Evolutionary conservation across 768 basidiomycete species (phyloP).

Genomic region (Neoboletus subvelutipes): DNA sequence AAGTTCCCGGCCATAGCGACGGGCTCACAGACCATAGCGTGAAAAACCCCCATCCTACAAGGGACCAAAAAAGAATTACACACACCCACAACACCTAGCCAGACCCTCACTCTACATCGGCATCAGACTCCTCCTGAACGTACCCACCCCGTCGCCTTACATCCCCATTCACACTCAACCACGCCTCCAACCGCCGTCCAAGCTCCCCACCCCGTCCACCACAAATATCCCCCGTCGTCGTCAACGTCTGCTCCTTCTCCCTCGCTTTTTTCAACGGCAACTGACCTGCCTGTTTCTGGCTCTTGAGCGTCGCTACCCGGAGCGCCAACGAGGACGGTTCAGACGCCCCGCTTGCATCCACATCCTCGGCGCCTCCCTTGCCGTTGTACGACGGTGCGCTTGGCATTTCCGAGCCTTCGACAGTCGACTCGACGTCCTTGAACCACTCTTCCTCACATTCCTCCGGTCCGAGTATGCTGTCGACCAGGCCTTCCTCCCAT

Average conservation of each 20-base stretch:
- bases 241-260: conserved; percentile 69
- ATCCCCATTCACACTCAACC: conserved; percentile 49
- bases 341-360: conserved; percentile 2
- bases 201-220: conserved; percentile 79
- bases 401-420: conserved; percentile 17
- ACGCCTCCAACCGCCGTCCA: conserved; percentile 71
- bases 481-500: conserved; percentile 84
- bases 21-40: neutral
- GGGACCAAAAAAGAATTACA: neutral
- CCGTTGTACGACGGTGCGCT: conserved; percentile 10
- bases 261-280: conserved; percentile 57
- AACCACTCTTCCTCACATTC: conserved; percentile 76
- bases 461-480: conserved; percentile 70
- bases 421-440: conserved; percentile 36
- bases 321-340: conserved; percentile 22
- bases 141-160: conserved; percentile 15
- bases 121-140: conserved; percentile 15
- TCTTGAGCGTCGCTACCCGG: conserved; percentile 26
- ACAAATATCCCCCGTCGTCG: conserved; percentile 72
- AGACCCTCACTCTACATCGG: conserved; percentile 12
- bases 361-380: neutral
- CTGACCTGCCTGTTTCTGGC: conserved; percentile 42
- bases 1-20: neutral
- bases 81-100: neutral
- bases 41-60: neutral